Percentiles rank a stretch among this genome's conserved stretches.
Conservation (phyloP, 2,329 filamentous ascomycete species). For the Xylaria sp. region DNA sequence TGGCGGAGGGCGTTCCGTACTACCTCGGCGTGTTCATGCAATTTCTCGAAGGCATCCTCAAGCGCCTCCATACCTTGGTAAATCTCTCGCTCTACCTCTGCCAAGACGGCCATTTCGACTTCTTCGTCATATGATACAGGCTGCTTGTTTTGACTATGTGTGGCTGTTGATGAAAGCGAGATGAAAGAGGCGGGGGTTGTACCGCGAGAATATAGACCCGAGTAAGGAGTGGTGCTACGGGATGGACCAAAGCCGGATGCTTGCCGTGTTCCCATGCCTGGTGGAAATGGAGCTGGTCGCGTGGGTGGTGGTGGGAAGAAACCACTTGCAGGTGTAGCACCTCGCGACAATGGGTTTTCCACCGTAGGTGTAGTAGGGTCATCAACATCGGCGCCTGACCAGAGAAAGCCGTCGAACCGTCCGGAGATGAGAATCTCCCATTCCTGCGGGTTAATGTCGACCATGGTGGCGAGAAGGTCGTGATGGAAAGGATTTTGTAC, state of each 20-base stretch:
- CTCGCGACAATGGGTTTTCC: constrained; percentile 60
- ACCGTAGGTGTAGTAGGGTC: constrained; percentile 54
- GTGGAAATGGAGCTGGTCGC: constrained; percentile 55
- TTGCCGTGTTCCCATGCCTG: constrained; percentile 54
- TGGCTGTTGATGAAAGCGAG: constrained; percentile 52
- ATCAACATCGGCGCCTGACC: constrained; percentile 84
- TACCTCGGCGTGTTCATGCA: constrained; percentile 86
- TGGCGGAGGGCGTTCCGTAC: constrained; percentile 84
- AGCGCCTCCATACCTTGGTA: constrained; percentile 93
- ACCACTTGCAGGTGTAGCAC: constrained; percentile 64
- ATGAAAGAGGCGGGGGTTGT: constrained; percentile 64
- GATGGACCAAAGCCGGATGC: constrained; percentile 56
- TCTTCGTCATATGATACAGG: constrained; percentile 92
- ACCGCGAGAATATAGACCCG: constrained; percentile 63
- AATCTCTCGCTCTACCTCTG: constrained; percentile 92
- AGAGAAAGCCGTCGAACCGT: constrained; percentile 94
- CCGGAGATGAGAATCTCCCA: constrained; percentile 97
- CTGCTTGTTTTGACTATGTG: constrained; percentile 58
- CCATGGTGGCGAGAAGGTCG: constrained; percentile 85
- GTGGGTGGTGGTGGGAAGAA: constrained; percentile 56
- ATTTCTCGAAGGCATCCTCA: constrained; percentile 90
- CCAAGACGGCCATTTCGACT: constrained; percentile 87
- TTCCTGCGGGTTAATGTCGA: constrained; percentile 89
- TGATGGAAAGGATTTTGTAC: constrained; percentile 85
- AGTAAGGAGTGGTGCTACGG: constrained; percentile 61